A percentile compares a stretch with the other conserved stretches of the same genome.
These are phyloP conservation scores for Circinella minor DNA, from an alignment of 371 early-diverging fungal species.

Conservation along the genomic window DNA sequence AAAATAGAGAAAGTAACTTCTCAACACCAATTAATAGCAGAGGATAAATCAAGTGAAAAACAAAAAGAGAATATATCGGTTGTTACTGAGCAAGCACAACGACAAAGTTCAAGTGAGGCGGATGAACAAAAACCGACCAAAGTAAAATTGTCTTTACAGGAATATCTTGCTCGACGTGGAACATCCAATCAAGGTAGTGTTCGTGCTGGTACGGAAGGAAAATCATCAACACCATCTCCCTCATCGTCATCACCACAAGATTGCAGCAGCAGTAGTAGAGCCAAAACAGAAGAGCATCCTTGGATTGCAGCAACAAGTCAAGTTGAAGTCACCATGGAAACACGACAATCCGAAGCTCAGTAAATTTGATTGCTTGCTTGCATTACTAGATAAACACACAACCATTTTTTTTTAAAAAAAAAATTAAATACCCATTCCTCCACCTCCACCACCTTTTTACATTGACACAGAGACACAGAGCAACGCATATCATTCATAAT, in stretches of 20 bases:
- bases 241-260: neutral
- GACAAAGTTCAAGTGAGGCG: neutral
- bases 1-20: too few relatives aligned
- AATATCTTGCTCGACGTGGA: slow-evolving; percentile 36
- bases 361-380: neutral
- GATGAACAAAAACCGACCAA: slow-evolving; percentile 24
- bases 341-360: neutral
- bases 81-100: neutral
- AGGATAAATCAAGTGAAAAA: too few relatives aligned
- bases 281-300: neutral
- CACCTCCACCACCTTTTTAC: neutral
- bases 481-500: too few relatives aligned
- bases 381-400: neutral
- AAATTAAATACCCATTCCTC: neutral
- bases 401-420: too few relatives aligned
- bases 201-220: neutral
- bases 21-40: too few relatives aligned
- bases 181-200: neutral
- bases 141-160: slow-evolving; percentile 41
- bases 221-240: neutral
- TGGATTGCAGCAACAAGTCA: neutral
- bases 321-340: slow-evolving; percentile 1
- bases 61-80: too few relatives aligned
- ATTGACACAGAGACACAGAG: neutral
- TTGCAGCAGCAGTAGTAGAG: neutral